A percentile compares a stretch with the other conserved stretches of the same genome.
phyloP scores from a whole-genome alignment of 495 filamentous ascomycete genomes.

The Xylaria palmicola region DNA sequence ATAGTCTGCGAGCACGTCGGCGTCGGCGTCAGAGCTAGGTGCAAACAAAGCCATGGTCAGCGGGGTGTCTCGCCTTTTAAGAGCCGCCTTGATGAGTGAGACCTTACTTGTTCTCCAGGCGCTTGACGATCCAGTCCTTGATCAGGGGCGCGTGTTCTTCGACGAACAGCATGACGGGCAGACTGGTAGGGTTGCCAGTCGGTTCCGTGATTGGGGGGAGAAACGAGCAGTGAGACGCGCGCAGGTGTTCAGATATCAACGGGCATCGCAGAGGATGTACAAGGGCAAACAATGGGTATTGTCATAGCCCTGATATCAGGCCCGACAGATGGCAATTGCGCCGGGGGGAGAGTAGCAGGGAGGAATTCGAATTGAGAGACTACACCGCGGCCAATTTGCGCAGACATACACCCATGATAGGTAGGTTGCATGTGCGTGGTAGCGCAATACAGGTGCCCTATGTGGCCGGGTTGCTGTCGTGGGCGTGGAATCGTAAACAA shows the following conservation, averaged over 20 bases:
- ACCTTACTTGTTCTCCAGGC: conserved; percentile 85
- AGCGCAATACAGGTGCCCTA: too few species aligned
- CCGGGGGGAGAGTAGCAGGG: too few species aligned
- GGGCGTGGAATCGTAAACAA: background rate
- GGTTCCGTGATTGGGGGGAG: background rate
- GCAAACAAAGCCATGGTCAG: conserved; percentile 18
- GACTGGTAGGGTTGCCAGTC: conserved; percentile 12
- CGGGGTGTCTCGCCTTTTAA: background rate
- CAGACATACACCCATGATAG: background rate
- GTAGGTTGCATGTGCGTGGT: too few species aligned
- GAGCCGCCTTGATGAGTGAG: background rate
- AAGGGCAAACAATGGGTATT: background rate
- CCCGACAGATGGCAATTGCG: too few species aligned
- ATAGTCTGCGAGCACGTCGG: conserved; percentile 93
- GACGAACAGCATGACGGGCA: conserved; percentile 66
- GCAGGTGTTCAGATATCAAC: conserved; percentile 3
- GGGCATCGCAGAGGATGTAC: background rate
- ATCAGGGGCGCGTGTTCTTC: conserved; percentile 72
- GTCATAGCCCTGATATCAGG: background rate
- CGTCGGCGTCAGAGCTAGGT: conserved; percentile 84
- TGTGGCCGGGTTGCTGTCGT: background rate
- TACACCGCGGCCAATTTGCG: background rate
- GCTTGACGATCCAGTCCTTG: conserved; percentile 87
- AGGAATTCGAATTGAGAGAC: too few species aligned
- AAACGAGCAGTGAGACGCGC: background rate